Conservation (phyloP, 495 filamentous ascomycete genomes). For the Talaromyces wortmannii region DNA sequence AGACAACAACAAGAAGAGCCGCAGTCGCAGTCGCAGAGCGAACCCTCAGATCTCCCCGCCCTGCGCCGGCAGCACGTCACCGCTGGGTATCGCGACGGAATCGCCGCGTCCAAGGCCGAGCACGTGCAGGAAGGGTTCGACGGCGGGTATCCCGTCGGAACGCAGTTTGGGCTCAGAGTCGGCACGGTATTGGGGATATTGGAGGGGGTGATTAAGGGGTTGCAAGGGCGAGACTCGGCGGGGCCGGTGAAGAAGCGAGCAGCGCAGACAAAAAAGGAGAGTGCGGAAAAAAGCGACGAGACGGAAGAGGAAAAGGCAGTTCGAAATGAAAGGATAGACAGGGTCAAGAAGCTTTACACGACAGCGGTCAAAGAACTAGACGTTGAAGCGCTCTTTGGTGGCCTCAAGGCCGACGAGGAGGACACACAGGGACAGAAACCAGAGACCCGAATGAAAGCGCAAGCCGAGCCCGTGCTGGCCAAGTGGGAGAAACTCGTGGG, state of each 20-base stretch:
- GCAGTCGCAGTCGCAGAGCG: too few species aligned
- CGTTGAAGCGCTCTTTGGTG: slow-evolving; percentile 56
- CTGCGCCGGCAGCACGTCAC: slow-evolving; percentile 69
- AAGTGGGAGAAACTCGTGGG: slow-evolving; percentile 43
- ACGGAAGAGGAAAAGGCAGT: slow-evolving; percentile 12
- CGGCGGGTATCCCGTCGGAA: slow-evolving; percentile 76
- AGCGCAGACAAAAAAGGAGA: not conserved
- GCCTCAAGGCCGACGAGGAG: slow-evolving; percentile 44
- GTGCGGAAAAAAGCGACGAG: slow-evolving; percentile 4
- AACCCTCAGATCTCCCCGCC: slow-evolving; percentile 66
- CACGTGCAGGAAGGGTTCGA: slow-evolving; percentile 83
- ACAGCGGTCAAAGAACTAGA: slow-evolving; percentile 54
- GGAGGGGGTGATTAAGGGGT: slow-evolving; percentile 50
- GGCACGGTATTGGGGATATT: slow-evolving; percentile 66
- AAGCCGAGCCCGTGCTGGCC: slow-evolving; percentile 33
- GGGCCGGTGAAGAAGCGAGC: slow-evolving; percentile 24
- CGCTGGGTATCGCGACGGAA: slow-evolving; percentile 86
- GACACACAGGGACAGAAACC: slow-evolving; percentile 17
- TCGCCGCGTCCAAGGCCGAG: slow-evolving; percentile 60
- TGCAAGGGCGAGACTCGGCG: slow-evolving; percentile 21
- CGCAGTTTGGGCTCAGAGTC: slow-evolving; percentile 62
- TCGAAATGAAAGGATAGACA: slow-evolving; percentile 18
- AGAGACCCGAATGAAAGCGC: slow-evolving; percentile 15
- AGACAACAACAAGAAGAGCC: not conserved
- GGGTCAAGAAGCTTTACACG: slow-evolving; percentile 34